phyloP scores from a whole-genome alignment of 441 rosid species.

The Bocquillonia castaneifolia region DNA sequence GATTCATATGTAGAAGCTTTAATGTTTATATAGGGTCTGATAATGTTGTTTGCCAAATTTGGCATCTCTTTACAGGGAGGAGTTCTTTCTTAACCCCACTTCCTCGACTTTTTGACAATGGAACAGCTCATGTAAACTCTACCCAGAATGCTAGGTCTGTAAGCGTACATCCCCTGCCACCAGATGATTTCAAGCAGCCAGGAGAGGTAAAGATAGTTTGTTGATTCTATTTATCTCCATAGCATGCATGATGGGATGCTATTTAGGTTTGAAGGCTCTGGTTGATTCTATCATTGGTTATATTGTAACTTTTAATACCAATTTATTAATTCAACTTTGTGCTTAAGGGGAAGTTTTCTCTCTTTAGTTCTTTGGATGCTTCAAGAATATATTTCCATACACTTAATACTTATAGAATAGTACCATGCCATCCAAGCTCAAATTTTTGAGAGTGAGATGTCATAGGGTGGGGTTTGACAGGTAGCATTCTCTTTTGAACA shows the following conservation, averaged over 20 bases:
- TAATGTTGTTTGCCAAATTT: conserved; percentile 17
- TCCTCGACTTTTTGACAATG: conserved; percentile 44
- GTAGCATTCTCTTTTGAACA: not conserved
- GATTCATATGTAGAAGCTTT: not conserved
- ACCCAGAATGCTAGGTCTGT: conserved; percentile 37
- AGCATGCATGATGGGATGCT: not conserved
- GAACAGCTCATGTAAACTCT: conserved; percentile 32
- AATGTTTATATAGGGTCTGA: conserved; percentile 4
- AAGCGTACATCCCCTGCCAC: conserved; percentile 47
- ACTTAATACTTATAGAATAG: not conserved
- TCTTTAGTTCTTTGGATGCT: not conserved
- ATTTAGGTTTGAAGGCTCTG: not conserved
- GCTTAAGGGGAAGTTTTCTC: not conserved
- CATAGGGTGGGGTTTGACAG: not conserved
- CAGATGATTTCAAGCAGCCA: conserved; percentile 28
- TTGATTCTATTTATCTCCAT: not conserved
- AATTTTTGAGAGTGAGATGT: not conserved
- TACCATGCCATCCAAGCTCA: not conserved
- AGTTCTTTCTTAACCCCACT: conserved; percentile 52
- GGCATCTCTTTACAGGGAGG: conserved; percentile 40
- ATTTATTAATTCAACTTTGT: not conserved
- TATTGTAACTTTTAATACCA: not conserved
- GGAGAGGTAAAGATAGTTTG: conserved; percentile 35
- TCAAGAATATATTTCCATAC: not conserved
- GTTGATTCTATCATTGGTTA: not conserved